Conservation (phyloP, 495 filamentous ascomycete genomes). For the Parathielavia hyrcaniae region DNA sequence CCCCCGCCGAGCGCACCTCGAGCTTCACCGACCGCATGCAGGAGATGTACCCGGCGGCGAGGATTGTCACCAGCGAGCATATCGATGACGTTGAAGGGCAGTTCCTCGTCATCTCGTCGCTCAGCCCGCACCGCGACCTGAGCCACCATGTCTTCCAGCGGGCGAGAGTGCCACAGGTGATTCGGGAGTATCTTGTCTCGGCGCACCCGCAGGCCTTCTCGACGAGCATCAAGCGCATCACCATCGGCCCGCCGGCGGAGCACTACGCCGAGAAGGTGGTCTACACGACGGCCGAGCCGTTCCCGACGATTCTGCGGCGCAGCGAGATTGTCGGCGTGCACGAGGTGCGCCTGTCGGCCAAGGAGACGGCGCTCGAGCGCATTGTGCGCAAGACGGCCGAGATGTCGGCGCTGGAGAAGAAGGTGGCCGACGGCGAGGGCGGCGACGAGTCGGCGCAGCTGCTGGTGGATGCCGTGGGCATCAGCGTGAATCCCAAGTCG, state of each 20-base stretch:
- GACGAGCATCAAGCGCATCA: conserved; percentile 60
- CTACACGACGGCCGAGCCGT: conserved; percentile 75
- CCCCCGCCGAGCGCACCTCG: conserved; percentile 64
- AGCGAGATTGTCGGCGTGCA: conserved; percentile 71
- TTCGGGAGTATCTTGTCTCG: conserved; percentile 77
- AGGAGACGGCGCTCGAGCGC: conserved; percentile 87
- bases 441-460: conserved; percentile 49
- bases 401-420: conserved; percentile 65
- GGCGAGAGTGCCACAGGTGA: conserved; percentile 69
- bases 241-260: conserved; percentile 55
- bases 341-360: conserved; percentile 60
- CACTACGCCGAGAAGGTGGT: conserved; percentile 82
- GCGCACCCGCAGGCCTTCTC: conserved; percentile 68
- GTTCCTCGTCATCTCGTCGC: conserved; percentile 75
- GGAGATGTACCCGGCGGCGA: conserved; percentile 80
- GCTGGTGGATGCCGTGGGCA: conserved; percentile 65
- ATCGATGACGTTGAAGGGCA: conserved; percentile 83
- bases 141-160: conserved; percentile 83
- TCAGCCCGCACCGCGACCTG: conserved; percentile 76
- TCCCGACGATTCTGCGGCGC: conserved; percentile 84
- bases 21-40: conserved; percentile 91
- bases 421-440: conserved; percentile 67
- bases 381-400: conserved; percentile 87
- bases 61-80: conserved; percentile 65
- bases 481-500: conserved; percentile 62